phyloP scores from a whole-genome alignment of 306 rosid species.

The Prunus persica region DNA sequence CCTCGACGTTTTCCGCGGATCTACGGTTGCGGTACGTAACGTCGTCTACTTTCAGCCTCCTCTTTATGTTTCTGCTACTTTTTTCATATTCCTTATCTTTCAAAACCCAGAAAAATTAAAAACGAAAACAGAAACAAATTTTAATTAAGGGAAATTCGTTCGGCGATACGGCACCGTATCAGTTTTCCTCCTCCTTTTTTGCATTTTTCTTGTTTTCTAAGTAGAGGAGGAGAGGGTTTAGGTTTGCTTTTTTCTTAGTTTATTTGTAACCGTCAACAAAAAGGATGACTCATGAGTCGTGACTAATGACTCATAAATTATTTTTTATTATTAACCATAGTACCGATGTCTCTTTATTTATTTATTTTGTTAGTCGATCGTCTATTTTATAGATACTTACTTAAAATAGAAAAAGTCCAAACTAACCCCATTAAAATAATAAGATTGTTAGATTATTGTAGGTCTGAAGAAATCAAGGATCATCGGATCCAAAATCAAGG shows the following conservation, averaged over 20 bases:
- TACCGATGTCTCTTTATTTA: too few relatives aligned
- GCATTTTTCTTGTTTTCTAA: not conserved
- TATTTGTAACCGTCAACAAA: not conserved
- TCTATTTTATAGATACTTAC: not conserved
- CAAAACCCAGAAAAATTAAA: too few relatives aligned
- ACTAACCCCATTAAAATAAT: not conserved
- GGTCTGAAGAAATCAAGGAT: not conserved
- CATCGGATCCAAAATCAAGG: not conserved
- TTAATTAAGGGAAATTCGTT: not conserved
- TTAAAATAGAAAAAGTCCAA: not conserved
- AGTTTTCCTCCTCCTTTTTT: not conserved
- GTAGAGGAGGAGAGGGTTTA: too few relatives aligned
- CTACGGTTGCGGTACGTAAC: constrained; percentile 75
- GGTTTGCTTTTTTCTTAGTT: not conserved
- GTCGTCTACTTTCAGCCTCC: not conserved
- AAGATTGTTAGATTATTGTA: not conserved
- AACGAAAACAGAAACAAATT: not conserved
- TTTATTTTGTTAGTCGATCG: too few relatives aligned
- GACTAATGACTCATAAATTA: not conserved
- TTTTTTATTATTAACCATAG: too few relatives aligned
- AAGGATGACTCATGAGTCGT: too few relatives aligned
- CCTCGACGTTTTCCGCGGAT: constrained; percentile 91
- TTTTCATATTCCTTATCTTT: not conserved
- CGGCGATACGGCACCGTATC: not conserved
- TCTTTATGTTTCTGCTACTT: not conserved